phyloP scores from a whole-genome alignment of 495 filamentous ascomycete genomes.

The Sabuloglossum arenarium region DNA sequence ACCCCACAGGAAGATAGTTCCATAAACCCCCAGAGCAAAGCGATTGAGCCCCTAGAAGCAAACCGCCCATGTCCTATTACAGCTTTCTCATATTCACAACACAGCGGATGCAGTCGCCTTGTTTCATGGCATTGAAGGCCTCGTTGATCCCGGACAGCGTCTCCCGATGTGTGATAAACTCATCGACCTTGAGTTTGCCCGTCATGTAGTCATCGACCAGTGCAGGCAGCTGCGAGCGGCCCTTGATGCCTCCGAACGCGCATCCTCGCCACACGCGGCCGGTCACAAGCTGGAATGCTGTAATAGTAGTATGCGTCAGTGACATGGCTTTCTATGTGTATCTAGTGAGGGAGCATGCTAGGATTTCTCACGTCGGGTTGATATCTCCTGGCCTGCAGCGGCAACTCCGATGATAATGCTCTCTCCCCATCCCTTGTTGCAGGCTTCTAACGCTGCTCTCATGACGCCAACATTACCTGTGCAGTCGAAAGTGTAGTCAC shows the following conservation, averaged over 20 bases:
- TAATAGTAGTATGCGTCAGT: conserved; percentile 3
- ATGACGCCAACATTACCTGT: conserved; percentile 94
- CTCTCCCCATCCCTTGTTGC: conserved; percentile 98
- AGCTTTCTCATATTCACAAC: conserved; percentile 20
- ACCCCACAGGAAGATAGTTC: no score
- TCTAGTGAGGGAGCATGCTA: neutral
- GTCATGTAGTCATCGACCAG: conserved; percentile 80
- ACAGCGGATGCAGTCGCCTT: conserved; percentile 85
- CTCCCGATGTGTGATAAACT: conserved; percentile 97
- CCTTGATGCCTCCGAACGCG: conserved; percentile 96
- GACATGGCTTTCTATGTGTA: conserved; percentile 4
- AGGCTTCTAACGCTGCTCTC: conserved; percentile 88
- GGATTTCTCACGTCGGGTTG: conserved; percentile 64
- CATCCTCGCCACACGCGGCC: conserved; percentile 91
- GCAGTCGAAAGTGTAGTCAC: conserved; percentile 98
- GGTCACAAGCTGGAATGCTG: conserved; percentile 96
- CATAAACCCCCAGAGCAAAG: no score
- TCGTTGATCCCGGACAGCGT: conserved; percentile 59
- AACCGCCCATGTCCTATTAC: neutral
- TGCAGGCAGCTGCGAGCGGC: conserved; percentile 71
- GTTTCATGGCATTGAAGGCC: conserved; percentile 87
- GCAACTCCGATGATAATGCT: conserved; percentile 96
- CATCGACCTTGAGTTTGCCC: conserved; percentile 89
- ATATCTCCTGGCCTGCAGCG: conserved; percentile 92
- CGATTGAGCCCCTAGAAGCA: neutral